Evolutionary conservation across 768 basidiomycete species (phyloP).

Genomic region (Hygrophorus pudorinus): DNA sequence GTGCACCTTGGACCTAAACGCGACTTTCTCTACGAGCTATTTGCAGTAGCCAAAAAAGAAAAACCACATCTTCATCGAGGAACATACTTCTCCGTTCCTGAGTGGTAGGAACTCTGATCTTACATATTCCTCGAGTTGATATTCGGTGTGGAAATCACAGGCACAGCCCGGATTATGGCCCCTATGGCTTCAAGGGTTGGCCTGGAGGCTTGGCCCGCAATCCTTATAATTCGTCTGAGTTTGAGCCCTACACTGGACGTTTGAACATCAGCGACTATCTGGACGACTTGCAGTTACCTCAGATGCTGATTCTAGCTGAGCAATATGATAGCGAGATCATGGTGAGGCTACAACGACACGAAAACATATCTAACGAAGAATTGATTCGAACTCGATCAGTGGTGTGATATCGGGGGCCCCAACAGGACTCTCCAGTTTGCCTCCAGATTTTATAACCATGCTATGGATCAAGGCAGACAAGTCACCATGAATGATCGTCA

Average conservation of each 20-base stretch:
- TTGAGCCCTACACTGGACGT: constrained; percentile 9
- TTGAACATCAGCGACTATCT: constrained; percentile 2
- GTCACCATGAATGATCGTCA: constrained; percentile 35
- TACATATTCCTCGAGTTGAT: neutral
- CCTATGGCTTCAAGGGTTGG: constrained; percentile 33
- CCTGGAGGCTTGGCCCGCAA: constrained; percentile 11
- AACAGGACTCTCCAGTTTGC: constrained; percentile 36
- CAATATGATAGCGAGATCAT: constrained; percentile 5
- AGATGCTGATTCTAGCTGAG: constrained; percentile 2
- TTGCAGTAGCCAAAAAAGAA: constrained; percentile 32
- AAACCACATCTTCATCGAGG: neutral
- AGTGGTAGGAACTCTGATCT: neutral
- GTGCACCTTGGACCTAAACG: constrained; percentile 39
- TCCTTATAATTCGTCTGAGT: constrained; percentile 31
- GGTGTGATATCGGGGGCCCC: constrained; percentile 28
- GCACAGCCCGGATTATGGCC: constrained; percentile 44
- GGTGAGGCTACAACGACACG: neutral
- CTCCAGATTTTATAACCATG: constrained; percentile 34
- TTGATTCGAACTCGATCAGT: no score
- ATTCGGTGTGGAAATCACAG: constrained; percentile 11
- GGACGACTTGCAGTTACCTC: constrained; percentile 2
- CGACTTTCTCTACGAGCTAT: constrained; percentile 40
- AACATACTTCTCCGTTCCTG: neutral
- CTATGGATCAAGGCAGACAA: constrained; percentile 28
- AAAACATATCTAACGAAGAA: neutral